Conservation (phyloP, 352 stramenopile genomes). For the Phytophthora europaea region DNA sequence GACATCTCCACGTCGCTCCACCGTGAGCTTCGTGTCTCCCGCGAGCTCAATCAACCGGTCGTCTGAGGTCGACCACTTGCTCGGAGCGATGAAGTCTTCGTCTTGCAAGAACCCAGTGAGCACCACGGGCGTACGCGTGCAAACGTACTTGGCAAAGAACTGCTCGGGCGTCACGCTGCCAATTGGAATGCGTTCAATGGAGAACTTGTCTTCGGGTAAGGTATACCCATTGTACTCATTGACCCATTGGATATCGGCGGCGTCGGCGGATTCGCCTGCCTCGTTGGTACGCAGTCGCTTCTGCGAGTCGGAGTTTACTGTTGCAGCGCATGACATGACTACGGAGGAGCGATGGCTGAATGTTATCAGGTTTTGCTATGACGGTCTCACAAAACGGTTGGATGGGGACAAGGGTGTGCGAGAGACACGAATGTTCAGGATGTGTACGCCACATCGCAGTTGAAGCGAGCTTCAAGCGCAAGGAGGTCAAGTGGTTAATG, state of each 20-base stretch:
- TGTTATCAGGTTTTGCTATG: constrained; percentile 31
- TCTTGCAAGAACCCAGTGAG: constrained; percentile 73
- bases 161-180: constrained; percentile 61
- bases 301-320: constrained; percentile 23
- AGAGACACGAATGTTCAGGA: constrained; percentile 2
- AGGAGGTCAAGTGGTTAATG: not conserved
- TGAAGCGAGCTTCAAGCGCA: constrained; percentile 1
- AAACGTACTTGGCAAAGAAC: constrained; percentile 87
- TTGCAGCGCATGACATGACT: constrained; percentile 20
- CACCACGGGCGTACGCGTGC: constrained; percentile 85
- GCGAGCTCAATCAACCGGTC: constrained; percentile 71
- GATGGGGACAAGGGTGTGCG: constrained; percentile 19
- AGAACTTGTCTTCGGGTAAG: constrained; percentile 52
- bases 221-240: constrained; percentile 77
- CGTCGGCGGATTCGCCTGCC: constrained; percentile 19
- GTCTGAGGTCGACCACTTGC: constrained; percentile 76
- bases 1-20: constrained; percentile 77
- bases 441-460: constrained; percentile 4
- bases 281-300: constrained; percentile 62
- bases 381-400: constrained; percentile 43
- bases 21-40: constrained; percentile 74
- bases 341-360: not conserved
- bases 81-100: constrained; percentile 53
- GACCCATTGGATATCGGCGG: constrained; percentile 28
- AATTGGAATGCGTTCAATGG: constrained; percentile 66